These are phyloP conservation scores for Clitocybe nebularis DNA, from an alignment of 1,284 basidiomycete genomes.

Conservation along the genomic window DNA sequence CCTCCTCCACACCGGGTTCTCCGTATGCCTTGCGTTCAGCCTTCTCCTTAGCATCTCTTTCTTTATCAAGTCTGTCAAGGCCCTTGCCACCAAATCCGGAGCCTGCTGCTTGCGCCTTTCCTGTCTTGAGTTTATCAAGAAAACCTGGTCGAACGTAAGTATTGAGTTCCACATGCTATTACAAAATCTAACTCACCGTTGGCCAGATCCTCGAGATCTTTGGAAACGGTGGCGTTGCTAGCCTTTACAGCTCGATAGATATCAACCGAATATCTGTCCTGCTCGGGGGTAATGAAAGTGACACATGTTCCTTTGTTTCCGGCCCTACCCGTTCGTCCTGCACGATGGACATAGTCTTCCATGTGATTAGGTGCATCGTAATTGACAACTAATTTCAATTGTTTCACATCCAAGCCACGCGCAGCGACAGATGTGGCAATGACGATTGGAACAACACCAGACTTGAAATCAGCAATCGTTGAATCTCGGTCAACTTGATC, in stretches of 20 bases:
- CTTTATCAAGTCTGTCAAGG: conserved; percentile 91
- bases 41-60: conserved; percentile 90
- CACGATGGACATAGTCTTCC: conserved; percentile 99
- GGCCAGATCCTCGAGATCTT: conserved; percentile 90
- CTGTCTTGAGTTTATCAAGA: conserved; percentile 90
- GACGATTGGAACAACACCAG: conserved; percentile 94
- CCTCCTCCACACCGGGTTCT: conserved; percentile 67
- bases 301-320: conserved; percentile 98
- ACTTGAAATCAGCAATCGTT: conserved; percentile 97
- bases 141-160: conserved; percentile 43
- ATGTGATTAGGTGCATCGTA: conserved; percentile 99
- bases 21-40: conserved; percentile 91
- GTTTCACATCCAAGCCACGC: conserved; percentile 96
- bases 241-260: conserved; percentile 94
- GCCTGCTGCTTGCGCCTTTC: conserved; percentile 88
- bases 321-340: conserved; percentile 95
- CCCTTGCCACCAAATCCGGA: conserved; percentile 98
- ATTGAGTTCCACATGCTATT: not conserved
- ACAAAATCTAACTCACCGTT: conserved; percentile 58
- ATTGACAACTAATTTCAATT: conserved; percentile 98
- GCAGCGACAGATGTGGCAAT: conserved; percentile 99
- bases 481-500: conserved; percentile 98
- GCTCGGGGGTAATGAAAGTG: conserved; percentile 97
- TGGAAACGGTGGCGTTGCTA: conserved; percentile 82
- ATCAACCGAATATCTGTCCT: conserved; percentile 97